Conservation (phyloP, 805 yeast genomes). For the Schizosaccharomyces japonicus region DNA sequence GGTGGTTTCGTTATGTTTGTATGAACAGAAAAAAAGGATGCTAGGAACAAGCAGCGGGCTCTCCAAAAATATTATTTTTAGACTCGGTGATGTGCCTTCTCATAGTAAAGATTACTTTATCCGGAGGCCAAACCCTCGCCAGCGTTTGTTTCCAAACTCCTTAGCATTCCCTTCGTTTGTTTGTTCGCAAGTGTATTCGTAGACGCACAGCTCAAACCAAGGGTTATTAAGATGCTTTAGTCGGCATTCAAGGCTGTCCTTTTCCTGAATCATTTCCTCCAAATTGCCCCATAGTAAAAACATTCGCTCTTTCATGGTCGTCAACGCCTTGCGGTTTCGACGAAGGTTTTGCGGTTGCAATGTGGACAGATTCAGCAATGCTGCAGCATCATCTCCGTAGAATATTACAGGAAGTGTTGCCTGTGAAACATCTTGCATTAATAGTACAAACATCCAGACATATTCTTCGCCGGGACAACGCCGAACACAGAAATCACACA, state of each 20-base stretch:
- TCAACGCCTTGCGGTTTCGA: neutral
- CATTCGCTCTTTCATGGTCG: neutral
- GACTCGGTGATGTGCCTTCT: too few relatives aligned
- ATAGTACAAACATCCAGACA: neutral
- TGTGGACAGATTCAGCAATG: neutral
- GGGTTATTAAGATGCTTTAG: neutral
- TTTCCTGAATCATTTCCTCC: neutral
- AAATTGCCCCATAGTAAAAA: conserved; percentile 1
- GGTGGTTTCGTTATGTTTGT: too few relatives aligned
- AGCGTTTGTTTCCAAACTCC: neutral
- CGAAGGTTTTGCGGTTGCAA: neutral
- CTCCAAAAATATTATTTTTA: too few relatives aligned
- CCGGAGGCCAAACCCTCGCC: conserved; percentile 1
- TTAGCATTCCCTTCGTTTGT: neutral
- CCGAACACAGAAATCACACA: neutral
- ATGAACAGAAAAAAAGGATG: too few relatives aligned
- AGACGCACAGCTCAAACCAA: neutral
- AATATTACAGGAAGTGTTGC: neutral
- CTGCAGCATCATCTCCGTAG: neutral
- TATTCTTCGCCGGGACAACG: neutral
- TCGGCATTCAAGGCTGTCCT: neutral
- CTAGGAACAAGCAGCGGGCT: too few relatives aligned
- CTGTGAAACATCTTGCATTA: neutral
- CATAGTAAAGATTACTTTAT: too few relatives aligned
- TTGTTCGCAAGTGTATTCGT: neutral